Evolutionary conservation across 345 rosid genomes (phyloP).

Genomic region (Camelina laxa): DNA sequence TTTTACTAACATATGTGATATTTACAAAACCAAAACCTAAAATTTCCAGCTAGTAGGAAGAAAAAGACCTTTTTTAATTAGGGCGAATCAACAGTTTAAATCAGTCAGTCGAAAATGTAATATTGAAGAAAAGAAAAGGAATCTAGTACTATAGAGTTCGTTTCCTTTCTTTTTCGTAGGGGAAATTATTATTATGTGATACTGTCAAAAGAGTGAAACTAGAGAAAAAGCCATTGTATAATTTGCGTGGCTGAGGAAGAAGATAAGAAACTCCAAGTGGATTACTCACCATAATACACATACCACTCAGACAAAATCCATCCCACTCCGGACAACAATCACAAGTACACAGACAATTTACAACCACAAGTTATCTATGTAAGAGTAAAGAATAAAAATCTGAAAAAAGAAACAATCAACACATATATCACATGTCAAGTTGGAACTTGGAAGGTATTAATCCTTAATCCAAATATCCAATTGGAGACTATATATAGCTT

Average conservation of each 20-base stretch:
- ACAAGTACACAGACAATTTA: not conserved
- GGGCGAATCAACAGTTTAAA: too few relatives aligned
- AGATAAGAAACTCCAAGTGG: not conserved
- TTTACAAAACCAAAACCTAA: too few relatives aligned
- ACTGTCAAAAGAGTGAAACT: too few relatives aligned
- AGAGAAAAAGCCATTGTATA: not conserved
- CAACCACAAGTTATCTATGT: not conserved
- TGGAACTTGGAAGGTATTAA: not conserved
- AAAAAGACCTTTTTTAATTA: too few relatives aligned
- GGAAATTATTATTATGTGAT: too few relatives aligned
- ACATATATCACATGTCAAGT: not conserved
- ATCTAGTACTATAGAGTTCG: too few relatives aligned
- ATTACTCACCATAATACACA: constrained; percentile 15
- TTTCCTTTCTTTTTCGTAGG: too few relatives aligned
- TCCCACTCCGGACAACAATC: too few relatives aligned
- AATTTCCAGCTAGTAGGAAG: too few relatives aligned
- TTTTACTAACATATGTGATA: too few relatives aligned
- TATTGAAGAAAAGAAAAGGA: too few relatives aligned
- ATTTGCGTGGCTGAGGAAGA: not conserved
- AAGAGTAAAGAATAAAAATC: not conserved
- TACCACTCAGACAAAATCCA: constrained; percentile 2
- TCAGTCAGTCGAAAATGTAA: too few relatives aligned
- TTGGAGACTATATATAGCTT: not conserved
- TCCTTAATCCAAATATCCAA: not conserved
- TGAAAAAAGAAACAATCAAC: not conserved